Evolutionary conservation across 352 stramenopile species (phyloP).

Genomic region (Globisporangium rhizosaccharum): DNA sequence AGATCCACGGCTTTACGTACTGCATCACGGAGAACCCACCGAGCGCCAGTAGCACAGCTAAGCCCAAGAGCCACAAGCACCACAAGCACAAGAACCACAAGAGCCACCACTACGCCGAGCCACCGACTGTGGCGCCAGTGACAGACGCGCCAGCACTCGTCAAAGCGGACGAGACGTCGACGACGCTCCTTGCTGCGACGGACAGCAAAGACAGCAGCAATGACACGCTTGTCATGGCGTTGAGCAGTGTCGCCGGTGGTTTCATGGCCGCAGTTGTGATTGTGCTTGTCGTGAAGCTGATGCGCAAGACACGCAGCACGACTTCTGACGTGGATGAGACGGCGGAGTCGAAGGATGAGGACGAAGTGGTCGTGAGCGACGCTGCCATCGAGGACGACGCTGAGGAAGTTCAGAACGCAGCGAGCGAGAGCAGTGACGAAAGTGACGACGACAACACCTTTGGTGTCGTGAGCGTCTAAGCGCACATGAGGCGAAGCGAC

Average conservation of each 20-base stretch:
- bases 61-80: background rate
- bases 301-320: background rate
- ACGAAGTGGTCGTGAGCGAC: background rate
- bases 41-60: background rate
- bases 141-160: background rate
- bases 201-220: background rate
- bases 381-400: too few relatives aligned
- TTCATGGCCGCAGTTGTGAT: background rate
- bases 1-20: slow-evolving; percentile 4
- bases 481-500: too few relatives aligned
- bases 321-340: background rate
- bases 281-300: background rate
- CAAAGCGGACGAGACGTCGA: background rate
- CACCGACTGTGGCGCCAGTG: background rate
- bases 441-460: too few relatives aligned
- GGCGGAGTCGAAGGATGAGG: background rate
- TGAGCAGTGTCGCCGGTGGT: background rate
- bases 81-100: slow-evolving; percentile 1
- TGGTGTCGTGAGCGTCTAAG: background rate
- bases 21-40: background rate
- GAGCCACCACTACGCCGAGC: background rate
- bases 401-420: too few relatives aligned
- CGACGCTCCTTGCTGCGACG: background rate
- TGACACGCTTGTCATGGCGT: background rate
- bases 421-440: too few relatives aligned